Evolutionary conservation across 2,329 filamentous ascomycete species (phyloP).

Genomic region (Xylariaceae sp.): DNA sequence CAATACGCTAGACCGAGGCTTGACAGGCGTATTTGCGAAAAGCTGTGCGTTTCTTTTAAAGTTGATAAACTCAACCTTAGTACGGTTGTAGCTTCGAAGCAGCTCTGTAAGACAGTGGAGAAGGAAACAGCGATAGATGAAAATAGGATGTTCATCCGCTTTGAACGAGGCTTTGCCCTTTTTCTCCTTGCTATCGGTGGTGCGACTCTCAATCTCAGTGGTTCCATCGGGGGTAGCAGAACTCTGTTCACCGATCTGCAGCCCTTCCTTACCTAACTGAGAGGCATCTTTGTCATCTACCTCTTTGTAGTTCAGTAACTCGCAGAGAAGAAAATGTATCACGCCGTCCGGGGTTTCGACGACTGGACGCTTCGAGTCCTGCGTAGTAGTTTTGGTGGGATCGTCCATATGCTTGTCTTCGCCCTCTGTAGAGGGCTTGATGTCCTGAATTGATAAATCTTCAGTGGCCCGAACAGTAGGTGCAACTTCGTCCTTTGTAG

Average conservation of each 20-base stretch:
- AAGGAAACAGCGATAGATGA: constrained; percentile 92
- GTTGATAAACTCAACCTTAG: constrained; percentile 98
- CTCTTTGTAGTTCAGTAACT: constrained; percentile 85
- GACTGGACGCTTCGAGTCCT: constrained; percentile 72
- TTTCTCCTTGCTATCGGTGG: constrained; percentile 48
- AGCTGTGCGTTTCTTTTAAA: constrained; percentile 89
- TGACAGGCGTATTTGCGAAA: constrained; percentile 80
- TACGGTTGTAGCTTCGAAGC: constrained; percentile 83
- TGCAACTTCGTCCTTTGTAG: constrained; percentile 38
- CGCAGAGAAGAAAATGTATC: constrained; percentile 88
- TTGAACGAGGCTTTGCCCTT: constrained; percentile 77
- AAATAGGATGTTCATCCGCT: constrained; percentile 87
- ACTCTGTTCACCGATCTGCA: constrained; percentile 33
- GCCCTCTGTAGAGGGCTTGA: constrained; percentile 56
- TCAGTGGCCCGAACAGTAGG: constrained; percentile 42
- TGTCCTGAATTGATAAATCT: constrained; percentile 44
- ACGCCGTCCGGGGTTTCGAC: constrained; percentile 93
- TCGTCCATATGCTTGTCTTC: constrained; percentile 58
- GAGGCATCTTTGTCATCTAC: constrained; percentile 75
- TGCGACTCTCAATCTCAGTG: constrained; percentile 21
- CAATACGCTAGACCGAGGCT: constrained; percentile 84
- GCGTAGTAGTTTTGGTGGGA: constrained; percentile 51
- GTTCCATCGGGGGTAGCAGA: constrained; percentile 31
- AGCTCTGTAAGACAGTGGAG: constrained; percentile 89
- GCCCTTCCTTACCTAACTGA: constrained; percentile 38